Conservation (phyloP, 257 asterid species). For the Solanum bulbocastanum region DNA sequence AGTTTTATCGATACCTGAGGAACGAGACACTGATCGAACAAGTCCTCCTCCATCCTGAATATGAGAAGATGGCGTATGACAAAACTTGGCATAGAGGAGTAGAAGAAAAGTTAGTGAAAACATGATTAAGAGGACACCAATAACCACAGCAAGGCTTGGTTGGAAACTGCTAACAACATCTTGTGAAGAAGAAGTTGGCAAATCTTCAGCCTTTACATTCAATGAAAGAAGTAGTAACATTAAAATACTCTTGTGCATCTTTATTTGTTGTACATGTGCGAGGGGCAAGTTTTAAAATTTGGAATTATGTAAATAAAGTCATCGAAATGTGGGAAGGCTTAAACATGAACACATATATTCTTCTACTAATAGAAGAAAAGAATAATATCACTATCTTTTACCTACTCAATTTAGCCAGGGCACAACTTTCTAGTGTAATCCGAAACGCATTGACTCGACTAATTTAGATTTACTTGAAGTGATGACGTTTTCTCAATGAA, state of each 20-base stretch:
- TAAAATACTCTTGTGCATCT: conserved; percentile 2
- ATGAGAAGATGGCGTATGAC: conserved; percentile 3
- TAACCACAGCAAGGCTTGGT: conserved; percentile 66
- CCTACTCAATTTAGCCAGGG: not conserved
- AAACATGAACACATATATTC: not conserved
- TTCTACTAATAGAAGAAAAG: not conserved
- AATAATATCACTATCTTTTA: not conserved
- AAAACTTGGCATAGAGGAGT: conserved; percentile 75
- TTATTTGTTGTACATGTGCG: not conserved
- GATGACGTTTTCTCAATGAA: not conserved
- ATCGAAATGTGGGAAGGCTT: conserved; percentile 12
- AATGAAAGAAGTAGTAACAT: not conserved
- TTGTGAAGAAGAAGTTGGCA: not conserved
- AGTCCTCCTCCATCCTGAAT: conserved; percentile 34
- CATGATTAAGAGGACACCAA: conserved; percentile 54
- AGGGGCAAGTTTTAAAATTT: not conserved
- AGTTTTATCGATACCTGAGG: conserved; percentile 22
- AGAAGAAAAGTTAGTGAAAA: conserved; percentile 56
- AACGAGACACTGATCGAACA: conserved; percentile 13
- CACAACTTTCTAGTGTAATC: not conserved
- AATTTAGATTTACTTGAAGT: not conserved
- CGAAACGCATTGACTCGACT: not conserved
- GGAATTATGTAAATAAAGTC: not conserved
- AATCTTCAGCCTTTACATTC: conserved; percentile 11
- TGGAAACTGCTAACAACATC: conserved; percentile 36